phyloP scores from a whole-genome alignment of 768 basidiomycete genomes.

The Russula earlei region DNA sequence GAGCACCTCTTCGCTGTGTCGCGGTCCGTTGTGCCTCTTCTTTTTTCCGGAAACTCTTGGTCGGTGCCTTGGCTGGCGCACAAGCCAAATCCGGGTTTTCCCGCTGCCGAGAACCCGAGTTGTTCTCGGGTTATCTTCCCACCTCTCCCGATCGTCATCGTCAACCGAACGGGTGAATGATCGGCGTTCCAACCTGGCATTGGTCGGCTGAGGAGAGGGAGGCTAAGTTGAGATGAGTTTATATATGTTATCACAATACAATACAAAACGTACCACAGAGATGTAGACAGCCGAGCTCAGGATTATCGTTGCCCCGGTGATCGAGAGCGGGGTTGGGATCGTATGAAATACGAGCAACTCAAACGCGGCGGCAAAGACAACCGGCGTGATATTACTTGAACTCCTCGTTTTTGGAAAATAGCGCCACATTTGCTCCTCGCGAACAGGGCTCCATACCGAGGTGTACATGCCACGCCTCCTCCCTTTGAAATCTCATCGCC shows the following conservation, averaged over 20 bases:
- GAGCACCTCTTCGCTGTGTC: too few species aligned
- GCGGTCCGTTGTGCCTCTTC: too few species aligned
- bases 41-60: too few species aligned
- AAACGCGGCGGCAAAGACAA: conserved; percentile 58
- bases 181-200: too few species aligned
- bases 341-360: conserved; percentile 59
- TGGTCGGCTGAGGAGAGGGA: too few species aligned
- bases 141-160: background rate
- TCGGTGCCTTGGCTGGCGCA: too few species aligned
- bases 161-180: too few species aligned
- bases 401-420: background rate
- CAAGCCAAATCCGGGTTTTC: too few species aligned
- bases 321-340: conserved; percentile 46
- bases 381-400: conserved; percentile 27
- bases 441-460: conserved; percentile 32
- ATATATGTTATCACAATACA: too few species aligned
- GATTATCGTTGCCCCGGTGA: conserved; percentile 58
- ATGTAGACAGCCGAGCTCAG: conserved; percentile 53
- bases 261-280: conserved; percentile 39
- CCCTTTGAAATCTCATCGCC: conserved; percentile 53
- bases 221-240: background rate
- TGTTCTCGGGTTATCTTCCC: background rate
- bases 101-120: too few species aligned
- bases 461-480: conserved; percentile 53
- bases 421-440: too few species aligned